Conservation (phyloP, 2,329 filamentous ascomycete genomes). For the Diaporthe humulicola region DNA sequence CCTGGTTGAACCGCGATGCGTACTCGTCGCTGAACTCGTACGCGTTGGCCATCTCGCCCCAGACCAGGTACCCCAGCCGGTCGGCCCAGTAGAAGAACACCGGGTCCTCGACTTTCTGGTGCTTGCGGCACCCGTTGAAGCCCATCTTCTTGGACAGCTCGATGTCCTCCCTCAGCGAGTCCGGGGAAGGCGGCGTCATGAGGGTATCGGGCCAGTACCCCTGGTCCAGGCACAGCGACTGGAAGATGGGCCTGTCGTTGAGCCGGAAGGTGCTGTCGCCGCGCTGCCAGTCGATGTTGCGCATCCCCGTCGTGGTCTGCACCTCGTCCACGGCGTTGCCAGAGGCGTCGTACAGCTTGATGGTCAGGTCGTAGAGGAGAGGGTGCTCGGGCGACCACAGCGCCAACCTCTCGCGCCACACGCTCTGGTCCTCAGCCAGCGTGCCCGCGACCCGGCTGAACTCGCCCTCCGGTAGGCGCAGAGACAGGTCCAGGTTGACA, state of each 20-base stretch:
- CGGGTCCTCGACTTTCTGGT: constrained; percentile 75
- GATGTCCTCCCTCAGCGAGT: constrained; percentile 65
- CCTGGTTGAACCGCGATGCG: constrained; percentile 70
- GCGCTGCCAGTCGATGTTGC: constrained; percentile 69
- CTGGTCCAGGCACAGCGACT: constrained; percentile 71
- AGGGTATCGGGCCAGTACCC: constrained; percentile 74
- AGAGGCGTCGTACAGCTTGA: constrained; percentile 63
- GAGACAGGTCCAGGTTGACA: constrained; percentile 59
- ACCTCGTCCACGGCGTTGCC: constrained; percentile 66
- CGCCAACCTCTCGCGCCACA: constrained; percentile 68
- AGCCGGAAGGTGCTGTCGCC: constrained; percentile 71
- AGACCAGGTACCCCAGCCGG: constrained; percentile 71
- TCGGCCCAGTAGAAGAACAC: constrained; percentile 73
- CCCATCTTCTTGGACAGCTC: constrained; percentile 71
- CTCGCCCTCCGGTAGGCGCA: constrained; percentile 56
- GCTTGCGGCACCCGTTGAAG: constrained; percentile 75
- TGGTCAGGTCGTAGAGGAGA: constrained; percentile 66
- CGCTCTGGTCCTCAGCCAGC: constrained; percentile 49
- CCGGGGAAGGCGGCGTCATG: constrained; percentile 67
- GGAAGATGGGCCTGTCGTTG: constrained; percentile 71
- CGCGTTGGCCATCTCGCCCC: constrained; percentile 75
- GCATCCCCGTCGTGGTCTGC: constrained; percentile 72
- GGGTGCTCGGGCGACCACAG: constrained; percentile 73
- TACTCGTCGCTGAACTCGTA: constrained; percentile 73
- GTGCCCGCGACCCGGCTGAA: constrained; percentile 52